Percentiles rank a stretch among this genome's conserved stretches.
Evolutionary conservation across 495 filamentous ascomycete genomes (phyloP).

Genomic region (Neurospora cerealis): DNA sequence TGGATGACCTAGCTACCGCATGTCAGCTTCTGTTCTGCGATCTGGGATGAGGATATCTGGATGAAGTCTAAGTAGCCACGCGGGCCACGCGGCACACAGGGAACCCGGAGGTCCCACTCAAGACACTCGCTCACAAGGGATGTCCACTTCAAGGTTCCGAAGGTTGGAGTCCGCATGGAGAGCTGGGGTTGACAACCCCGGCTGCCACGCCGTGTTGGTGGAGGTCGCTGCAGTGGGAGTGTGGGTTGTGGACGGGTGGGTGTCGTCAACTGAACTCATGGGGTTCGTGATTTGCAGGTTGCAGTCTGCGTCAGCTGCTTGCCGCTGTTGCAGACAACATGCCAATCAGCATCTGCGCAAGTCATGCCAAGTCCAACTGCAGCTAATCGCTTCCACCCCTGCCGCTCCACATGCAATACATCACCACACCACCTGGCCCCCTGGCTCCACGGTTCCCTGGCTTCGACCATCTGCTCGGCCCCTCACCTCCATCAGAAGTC

Average conservation of each 20-base stretch:
- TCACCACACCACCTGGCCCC: conserved; percentile 4
- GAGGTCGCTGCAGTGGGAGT: neutral
- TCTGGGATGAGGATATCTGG: neutral
- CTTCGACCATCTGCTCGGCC: conserved; percentile 7
- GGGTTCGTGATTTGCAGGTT: conserved; percentile 18
- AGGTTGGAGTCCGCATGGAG: neutral
- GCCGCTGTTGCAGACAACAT: conserved; percentile 11
- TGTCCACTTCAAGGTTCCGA: neutral
- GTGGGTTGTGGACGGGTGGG: neutral
- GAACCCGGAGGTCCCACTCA: neutral
- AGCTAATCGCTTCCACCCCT: conserved; percentile 16
- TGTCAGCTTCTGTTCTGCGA: neutral
- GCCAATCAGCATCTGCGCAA: conserved; percentile 9
- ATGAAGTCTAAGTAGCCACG: neutral
- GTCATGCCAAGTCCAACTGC: conserved; percentile 17
- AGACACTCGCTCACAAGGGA: neutral
- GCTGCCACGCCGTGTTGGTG: neutral
- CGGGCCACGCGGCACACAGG: neutral
- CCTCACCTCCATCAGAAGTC: conserved; percentile 7
- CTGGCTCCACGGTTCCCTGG: conserved; percentile 5
- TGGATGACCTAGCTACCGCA: neutral
- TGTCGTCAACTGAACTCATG: conserved; percentile 13
- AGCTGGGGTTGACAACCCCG: neutral
- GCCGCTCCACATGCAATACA: conserved; percentile 7
- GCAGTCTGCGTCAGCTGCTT: conserved; percentile 21